Base-by-base conservation (phyloP, 139 green algal species). In the Nannochloris sp. region DNA sequence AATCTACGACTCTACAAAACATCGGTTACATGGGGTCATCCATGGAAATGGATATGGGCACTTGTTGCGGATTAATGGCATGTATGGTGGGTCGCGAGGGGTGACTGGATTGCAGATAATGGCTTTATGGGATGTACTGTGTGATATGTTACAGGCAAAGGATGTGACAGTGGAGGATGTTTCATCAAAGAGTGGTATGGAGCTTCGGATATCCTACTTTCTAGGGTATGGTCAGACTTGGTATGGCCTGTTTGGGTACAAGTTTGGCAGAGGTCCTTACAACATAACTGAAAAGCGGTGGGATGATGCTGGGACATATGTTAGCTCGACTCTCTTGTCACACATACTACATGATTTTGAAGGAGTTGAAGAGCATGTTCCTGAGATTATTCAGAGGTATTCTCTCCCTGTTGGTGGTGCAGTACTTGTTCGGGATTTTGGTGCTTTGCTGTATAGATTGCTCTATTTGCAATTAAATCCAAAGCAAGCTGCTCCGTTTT, bases 1-100 rank as follows among this genome's bases (percentile, higher is more conserved):
- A 40, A 68, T 88, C n/a, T 83, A 90, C 54, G 83, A 96, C 48
- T 84, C 73, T 31, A 76, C 74, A 25, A 75, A 66, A 7, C 68
- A 75, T 61, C 61, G 68, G 44, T 44, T 75, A 51, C 68, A 75
- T 40, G 68, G 68, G 62, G 43, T 88, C 23, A 61, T 99, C 48
- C 93, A 99, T 63, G 49, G 62, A 27, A 99, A 97, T 66, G 93
- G 93, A 11, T 97, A 79, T 55, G 93, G 91, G 5, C 93, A 99
- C 79, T 72, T 99, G 64, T 65, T 87, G 55, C 79, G 88, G 8
- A 73, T 95, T 53, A 94, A 95, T 63, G 88, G 88, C 5, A 64
- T 67, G 15, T 81, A 92, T 40, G 81, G 81, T 21, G 83, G 80
- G 29, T 82, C 75, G 23, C 19, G 46, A 29, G 24, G 8, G 2